These are phyloP conservation scores for Trichoderma sp. DNA, from an alignment of 2,329 filamentous ascomycete genomes.

Conservation along the genomic window DNA sequence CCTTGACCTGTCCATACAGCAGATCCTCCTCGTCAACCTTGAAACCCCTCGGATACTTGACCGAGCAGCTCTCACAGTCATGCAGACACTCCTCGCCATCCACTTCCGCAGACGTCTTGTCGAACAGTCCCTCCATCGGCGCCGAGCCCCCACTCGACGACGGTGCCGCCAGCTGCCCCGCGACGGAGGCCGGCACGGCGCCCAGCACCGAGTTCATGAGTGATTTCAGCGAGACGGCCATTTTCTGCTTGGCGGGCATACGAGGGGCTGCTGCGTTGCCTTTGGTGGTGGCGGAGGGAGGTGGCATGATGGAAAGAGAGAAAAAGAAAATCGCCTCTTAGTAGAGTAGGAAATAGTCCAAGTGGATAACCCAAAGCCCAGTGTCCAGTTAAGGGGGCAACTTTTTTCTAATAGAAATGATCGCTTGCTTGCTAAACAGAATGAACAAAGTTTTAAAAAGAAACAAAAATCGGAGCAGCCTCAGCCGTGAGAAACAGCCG, in stretches of 20 bases:
- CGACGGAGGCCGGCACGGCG: conserved; percentile 14
- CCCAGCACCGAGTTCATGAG: conserved; percentile 40
- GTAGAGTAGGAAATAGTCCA: not conserved
- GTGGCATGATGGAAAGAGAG: conserved; percentile 26
- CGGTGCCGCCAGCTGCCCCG: conserved; percentile 17
- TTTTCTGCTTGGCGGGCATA: conserved; percentile 45
- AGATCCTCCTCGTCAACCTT: conserved; percentile 77
- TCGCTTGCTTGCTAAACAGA: not conserved
- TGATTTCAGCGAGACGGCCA: conserved; percentile 47
- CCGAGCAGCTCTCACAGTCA: conserved; percentile 81
- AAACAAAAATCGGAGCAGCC: not conserved
- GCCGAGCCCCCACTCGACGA: conserved; percentile 33
- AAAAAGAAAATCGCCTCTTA: not conserved
- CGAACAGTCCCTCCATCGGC: conserved; percentile 63
- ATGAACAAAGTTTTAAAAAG: not conserved
- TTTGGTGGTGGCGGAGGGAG: conserved; percentile 25
- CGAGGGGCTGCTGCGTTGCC: conserved; percentile 31
- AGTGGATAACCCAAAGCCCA: not conserved
- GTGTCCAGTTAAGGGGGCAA: not conserved
- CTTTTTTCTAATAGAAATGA: not conserved
- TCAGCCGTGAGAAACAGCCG: not conserved
- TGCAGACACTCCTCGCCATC: conserved; percentile 89
- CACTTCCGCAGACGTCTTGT: conserved; percentile 70
- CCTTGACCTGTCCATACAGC: conserved; percentile 83
- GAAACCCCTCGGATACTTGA: conserved; percentile 73